phyloP scores from a whole-genome alignment of 495 filamentous ascomycete genomes.

The Trichoderma parareesei region DNA sequence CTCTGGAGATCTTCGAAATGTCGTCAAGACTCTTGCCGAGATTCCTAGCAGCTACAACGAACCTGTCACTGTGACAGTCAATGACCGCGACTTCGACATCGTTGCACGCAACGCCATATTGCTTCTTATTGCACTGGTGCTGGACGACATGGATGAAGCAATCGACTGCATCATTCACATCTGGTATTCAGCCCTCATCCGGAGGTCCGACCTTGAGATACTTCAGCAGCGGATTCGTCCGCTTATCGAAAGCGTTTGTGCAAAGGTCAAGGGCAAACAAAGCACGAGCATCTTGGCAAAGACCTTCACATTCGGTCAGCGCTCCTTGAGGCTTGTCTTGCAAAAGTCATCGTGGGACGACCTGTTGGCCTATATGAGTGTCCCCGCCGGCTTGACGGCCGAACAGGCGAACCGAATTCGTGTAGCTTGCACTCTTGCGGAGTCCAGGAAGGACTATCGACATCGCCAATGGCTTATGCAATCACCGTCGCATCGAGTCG shows the following conservation, averaged over 20 bases:
- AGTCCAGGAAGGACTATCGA: background rate
- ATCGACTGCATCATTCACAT: constrained; percentile 18
- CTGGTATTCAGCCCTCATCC: constrained; percentile 22
- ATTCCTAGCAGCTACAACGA: constrained; percentile 25
- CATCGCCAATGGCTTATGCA: background rate
- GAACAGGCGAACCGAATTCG: background rate
- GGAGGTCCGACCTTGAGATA: background rate
- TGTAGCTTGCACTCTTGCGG: too few relatives aligned
- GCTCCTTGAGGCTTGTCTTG: constrained; percentile 7
- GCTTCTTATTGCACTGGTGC: constrained; percentile 26
- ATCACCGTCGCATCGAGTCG: constrained; percentile 13
- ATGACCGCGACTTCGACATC: constrained; percentile 36
- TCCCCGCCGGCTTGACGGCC: background rate
- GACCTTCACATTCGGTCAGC: constrained; percentile 19
- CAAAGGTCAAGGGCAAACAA: constrained; percentile 11
- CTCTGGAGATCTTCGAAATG: constrained; percentile 40
- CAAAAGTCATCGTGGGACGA: background rate
- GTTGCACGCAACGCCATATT: constrained; percentile 40
- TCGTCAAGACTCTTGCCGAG: constrained; percentile 29
- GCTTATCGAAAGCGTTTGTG: constrained; percentile 18
- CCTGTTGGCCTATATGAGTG: background rate
- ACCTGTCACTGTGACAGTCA: constrained; percentile 25
- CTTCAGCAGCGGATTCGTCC: constrained; percentile 3
- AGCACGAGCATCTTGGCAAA: constrained; percentile 12
- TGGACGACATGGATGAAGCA: background rate